phyloP scores from a whole-genome alignment of 2,329 filamentous ascomycete species.

The Colletotrichum tofieldiae region DNA sequence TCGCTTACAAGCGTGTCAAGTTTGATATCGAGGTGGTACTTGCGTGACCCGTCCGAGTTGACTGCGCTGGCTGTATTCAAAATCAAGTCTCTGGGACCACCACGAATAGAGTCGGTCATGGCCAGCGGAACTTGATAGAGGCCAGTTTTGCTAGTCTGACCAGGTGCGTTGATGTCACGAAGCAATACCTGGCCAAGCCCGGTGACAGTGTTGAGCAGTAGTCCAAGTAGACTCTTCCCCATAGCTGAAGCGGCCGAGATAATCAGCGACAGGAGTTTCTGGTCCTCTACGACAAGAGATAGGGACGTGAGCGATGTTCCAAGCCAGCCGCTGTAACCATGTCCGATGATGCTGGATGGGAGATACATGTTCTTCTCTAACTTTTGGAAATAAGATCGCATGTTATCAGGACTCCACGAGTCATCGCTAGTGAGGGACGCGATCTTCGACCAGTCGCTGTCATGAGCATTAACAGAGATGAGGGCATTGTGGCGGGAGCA shows the following conservation, averaged over 20 bases:
- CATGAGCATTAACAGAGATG: slow-evolving; percentile 71
- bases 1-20: slow-evolving; percentile 34
- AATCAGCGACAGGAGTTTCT: slow-evolving; percentile 45
- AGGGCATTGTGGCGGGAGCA: slow-evolving; percentile 74
- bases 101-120: slow-evolving; percentile 26
- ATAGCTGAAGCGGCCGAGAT: slow-evolving; percentile 48
- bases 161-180: slow-evolving; percentile 47
- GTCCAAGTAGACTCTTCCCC: slow-evolving; percentile 45
- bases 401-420: slow-evolving; percentile 71
- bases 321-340: slow-evolving; percentile 71
- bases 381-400: slow-evolving; percentile 71
- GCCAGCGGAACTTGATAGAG: slow-evolving; percentile 25
- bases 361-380: slow-evolving; percentile 72
- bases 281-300: slow-evolving; percentile 34
- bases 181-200: slow-evolving; percentile 49
- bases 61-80: slow-evolving; percentile 33
- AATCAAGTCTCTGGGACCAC: slow-evolving; percentile 30
- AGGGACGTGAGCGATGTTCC: slow-evolving; percentile 26
- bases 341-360: slow-evolving; percentile 52
- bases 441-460: slow-evolving; percentile 73
- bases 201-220: slow-evolving; percentile 44
- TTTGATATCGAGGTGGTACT: slow-evolving; percentile 50
- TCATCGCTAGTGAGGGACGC: slow-evolving; percentile 71
- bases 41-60: slow-evolving; percentile 38
- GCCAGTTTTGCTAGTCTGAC: slow-evolving; percentile 20